A percentile compares a stretch with the other conserved stretches of the same genome.
phyloP scores from a whole-genome alignment of 345 rosid species.

The Camelina sativa region DNA sequence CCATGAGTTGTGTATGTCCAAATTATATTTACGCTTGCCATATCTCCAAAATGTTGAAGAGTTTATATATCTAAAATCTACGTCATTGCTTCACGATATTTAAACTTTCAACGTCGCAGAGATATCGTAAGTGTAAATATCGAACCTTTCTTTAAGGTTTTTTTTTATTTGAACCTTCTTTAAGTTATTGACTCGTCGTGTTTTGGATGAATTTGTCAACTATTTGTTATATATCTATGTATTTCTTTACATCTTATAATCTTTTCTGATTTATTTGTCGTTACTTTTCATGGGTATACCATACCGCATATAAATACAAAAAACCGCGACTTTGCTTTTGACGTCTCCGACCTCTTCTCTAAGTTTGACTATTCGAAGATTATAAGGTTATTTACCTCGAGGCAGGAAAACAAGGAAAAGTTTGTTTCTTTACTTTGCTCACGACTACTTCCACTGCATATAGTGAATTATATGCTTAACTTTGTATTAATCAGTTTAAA shows the following conservation, averaged over 20 bases:
- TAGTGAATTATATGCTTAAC: constrained; percentile 17
- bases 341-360: constrained; percentile 34
- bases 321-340: constrained; percentile 38
- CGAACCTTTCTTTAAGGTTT: not conserved
- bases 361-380: constrained; percentile 43
- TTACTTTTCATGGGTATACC: constrained; percentile 10
- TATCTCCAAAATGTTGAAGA: no score
- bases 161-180: not conserved
- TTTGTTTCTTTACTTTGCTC: constrained; percentile 28
- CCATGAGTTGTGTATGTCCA: no score
- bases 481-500: not conserved
- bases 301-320: constrained; percentile 27
- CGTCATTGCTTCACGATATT: no score
- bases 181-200: constrained; percentile 27
- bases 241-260: not conserved
- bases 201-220: constrained; percentile 18
- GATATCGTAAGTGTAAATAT: not conserved
- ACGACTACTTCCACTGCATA: constrained; percentile 31
- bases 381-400: constrained; percentile 32
- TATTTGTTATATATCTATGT: not conserved
- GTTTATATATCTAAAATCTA: not conserved
- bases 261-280: not conserved
- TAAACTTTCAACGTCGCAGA: not conserved
- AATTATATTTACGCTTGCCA: no score
- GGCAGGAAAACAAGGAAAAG: not conserved